Base-by-base conservation (phyloP, 805 yeast species). In the Vanderwaltozyma polyspora region DNA sequence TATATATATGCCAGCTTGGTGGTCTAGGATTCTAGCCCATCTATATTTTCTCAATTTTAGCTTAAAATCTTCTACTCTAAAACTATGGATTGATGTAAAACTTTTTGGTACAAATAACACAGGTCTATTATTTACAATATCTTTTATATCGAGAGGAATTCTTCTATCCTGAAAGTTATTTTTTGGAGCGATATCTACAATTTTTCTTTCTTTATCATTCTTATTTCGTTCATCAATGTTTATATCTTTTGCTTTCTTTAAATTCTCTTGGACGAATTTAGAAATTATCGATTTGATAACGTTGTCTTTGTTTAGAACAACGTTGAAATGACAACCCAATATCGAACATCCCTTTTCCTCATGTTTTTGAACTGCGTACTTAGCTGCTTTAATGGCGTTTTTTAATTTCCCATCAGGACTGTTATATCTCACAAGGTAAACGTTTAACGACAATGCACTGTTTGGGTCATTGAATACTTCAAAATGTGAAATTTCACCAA, bases 361-460 rank as follows among this genome's bases (percentile, higher is more conserved):
- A 14, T 66, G 59, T 13, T 57, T 62, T 13, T 55, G 46, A 1
- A 66, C 61, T 0, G 78, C 78, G 26, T 43, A 50, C 15, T 52
- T 40, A 1, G 80, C 82, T 2, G 67, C 45, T 28, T 49, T 50
- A 23, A 67, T 68, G 1, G 79, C 72, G 17, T 65, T 69, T n/a
- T 55, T 38, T 13, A 74, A 62, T 37, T 68, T 70, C 14, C 67
- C 74, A 12, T 63, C 49, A 15, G 57, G 49, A 3, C 84, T 83
- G 38, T 67, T 76, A 56, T 69, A 86, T 38, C 69, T 64, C 34
- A 84, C 62, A 15, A 72, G 59, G 33, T 79, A 79, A 16, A 85
- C 62, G 8, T 94, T 91, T 27, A 86, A 55, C 0, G 94, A 87
- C 14, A 77, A 79, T 3, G 86, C 94, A 29, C 82, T 76, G 16